Base-by-base conservation (phyloP, 192 early-diverging fungal species). In the Coemansia sp. region DNA sequence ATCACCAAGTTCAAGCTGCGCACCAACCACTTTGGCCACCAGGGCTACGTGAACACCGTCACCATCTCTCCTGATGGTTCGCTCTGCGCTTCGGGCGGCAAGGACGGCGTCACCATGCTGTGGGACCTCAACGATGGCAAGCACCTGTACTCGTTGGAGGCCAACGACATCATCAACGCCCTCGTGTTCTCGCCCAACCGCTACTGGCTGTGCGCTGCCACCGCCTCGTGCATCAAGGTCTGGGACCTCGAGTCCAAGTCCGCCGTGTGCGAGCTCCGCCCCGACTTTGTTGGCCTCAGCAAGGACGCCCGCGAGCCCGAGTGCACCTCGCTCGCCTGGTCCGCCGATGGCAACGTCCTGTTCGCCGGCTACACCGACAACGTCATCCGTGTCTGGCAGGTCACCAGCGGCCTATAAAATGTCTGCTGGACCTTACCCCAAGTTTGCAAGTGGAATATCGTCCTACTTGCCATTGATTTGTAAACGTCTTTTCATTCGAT, bases 91-190 rank as follows among this genome's bases (percentile, higher is more conserved):
- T 97, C 97, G 78, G 97, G 96, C 76, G 97, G 97, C 86, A 96
- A 96, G 88, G 97, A 99, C 88, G 94, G 95, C 80, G 89, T 97
- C 87, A 93, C 93, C 78, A 98, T 97, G 95, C 91, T 99, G 72
- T 99, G 97, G 97, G 97, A 99, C 85, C 88, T 99, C 69, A 98
- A 98, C 89, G 97, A 99, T 79, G 92, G 91, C 90, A 98, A 98
- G 93, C 97, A 99, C 95, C 90, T 99, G 83, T 98, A 99, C 94
- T 96, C 95, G 64, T 88, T 99, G 65, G 96, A 97, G 85, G 96
- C 95, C 79, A 94, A 91, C 67, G 92, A 93, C 85, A 87, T 90
- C 81, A 95, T 99, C 93, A 94, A 99, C 90, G 91, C 96, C 71
- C 89, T 99, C 62, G 91, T 92, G 75, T 99, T 99, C 93, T 97